Evolutionary conservation across 2,329 filamentous ascomycete species (phyloP), one percentile per base, ranked within the genome.

Genomic region (Trichoderma brevicompactum): DNA sequence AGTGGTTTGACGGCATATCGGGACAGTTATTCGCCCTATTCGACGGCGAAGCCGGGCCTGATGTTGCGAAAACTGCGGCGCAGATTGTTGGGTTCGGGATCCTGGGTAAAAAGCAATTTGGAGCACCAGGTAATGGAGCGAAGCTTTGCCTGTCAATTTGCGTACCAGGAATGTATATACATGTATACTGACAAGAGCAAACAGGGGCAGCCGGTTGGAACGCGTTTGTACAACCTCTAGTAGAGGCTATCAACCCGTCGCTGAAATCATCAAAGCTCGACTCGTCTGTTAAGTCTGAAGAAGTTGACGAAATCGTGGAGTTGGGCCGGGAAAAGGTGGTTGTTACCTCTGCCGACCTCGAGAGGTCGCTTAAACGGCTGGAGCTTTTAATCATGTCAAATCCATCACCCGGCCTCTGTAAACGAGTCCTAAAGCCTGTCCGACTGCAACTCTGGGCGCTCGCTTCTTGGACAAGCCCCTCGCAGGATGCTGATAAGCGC

Each of bases 381-480:
- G 80, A 79, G 41, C 79, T 82, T 0, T 75, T 92, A 1, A 73
- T 88, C 1, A 79, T 84, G 19, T 89, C 87, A 0, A 89, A 89
- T 70, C 88, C 88, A 0, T 89, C 90, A 64, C 86, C 88, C 0
- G 87, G 87, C 0, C 76, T 92, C 9, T 84, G 87, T 50, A 87
- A 83, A 68, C 80, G 89, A 58, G 77, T 92, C 0, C 74, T 91
- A 2, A 78, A 79, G 2, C 85, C 85, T 0, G 72, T 91, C 2
- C 70, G 90, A 2, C 74, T 87, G 5, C 83, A 88, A 1, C 76
- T 92, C 0, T 92, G 89, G 89, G 79, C 82, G 1, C 72, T 92
- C 15, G 78, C 84, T 0, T 84, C 83, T 5, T 87, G 86, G 81
- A 70, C 76, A 1, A 74, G 73, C 7, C 69, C 78, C 5, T 70